Evolutionary conservation across 2,329 filamentous ascomycete genomes (phyloP).

Genomic region (Lecanicillium sp.): DNA sequence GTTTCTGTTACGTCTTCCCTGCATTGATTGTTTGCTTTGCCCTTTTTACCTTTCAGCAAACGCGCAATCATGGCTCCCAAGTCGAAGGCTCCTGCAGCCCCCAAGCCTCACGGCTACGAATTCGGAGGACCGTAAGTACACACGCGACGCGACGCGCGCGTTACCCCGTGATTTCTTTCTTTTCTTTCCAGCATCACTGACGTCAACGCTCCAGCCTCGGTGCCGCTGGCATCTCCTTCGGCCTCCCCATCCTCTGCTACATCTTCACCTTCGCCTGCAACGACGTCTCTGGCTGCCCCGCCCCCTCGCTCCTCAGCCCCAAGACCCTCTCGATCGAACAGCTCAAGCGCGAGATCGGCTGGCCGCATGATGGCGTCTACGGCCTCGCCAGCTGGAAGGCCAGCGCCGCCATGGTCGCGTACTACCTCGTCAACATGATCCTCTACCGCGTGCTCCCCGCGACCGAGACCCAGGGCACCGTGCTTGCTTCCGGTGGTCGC

Average conservation of each 20-base stretch:
- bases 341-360: slow-evolving; percentile 75
- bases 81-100: slow-evolving; percentile 22
- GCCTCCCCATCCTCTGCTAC: slow-evolving; percentile 74
- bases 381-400: slow-evolving; percentile 66
- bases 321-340: slow-evolving; percentile 63
- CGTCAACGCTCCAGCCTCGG: slow-evolving; percentile 53
- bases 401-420: slow-evolving; percentile 64
- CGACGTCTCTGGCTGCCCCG: slow-evolving; percentile 84
- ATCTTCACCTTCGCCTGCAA: slow-evolving; percentile 82
- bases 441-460: slow-evolving; percentile 75
- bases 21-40: neutral
- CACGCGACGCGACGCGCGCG: neutral
- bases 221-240: slow-evolving; percentile 70
- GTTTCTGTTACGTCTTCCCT: no score
- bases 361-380: slow-evolving; percentile 64
- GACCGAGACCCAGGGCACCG: slow-evolving; percentile 61
- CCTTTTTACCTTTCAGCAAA: slow-evolving; percentile 3
- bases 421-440: slow-evolving; percentile 70
- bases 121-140: slow-evolving; percentile 45
- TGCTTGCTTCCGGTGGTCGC: slow-evolving; percentile 63
- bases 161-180: neutral
- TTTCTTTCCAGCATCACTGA: slow-evolving; percentile 12
- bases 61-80: slow-evolving; percentile 27
- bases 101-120: slow-evolving; percentile 40
- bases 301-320: slow-evolving; percentile 70